A percentile compares a stretch with the other conserved stretches of the same genome.
phyloP scores from a whole-genome alignment of 768 basidiomycete genomes.

The Trichaptum fuscoviolaceum region DNA sequence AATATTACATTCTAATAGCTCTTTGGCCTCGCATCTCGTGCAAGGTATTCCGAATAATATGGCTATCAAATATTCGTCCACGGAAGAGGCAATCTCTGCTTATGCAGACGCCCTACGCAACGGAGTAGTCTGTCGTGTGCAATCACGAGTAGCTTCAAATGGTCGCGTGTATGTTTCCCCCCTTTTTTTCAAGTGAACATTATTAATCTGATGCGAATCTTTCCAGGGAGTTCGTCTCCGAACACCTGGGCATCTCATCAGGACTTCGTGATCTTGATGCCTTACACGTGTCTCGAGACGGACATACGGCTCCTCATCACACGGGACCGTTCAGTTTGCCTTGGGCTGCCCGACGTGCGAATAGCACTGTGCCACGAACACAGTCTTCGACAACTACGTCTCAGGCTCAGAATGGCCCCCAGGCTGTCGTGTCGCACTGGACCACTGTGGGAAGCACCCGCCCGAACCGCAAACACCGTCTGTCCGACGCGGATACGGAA shows the following conservation, averaged over 20 bases:
- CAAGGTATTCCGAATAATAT: neutral
- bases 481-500: too few species aligned
- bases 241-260: neutral
- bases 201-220: neutral
- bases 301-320: too few species aligned
- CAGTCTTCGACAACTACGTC: too few species aligned
- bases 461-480: too few species aligned
- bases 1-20: neutral
- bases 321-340: neutral
- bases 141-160: neutral
- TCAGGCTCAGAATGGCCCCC: too few species aligned
- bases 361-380: too few species aligned
- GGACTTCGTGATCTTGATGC: neutral
- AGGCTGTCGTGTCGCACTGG: too few species aligned
- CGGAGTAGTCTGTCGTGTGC: neutral
- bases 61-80: neutral
- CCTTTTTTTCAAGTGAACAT: neutral
- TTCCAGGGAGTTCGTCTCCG: neutral
- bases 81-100: neutral
- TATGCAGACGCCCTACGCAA: neutral
- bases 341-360: too few species aligned
- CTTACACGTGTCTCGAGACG: too few species aligned
- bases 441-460: too few species aligned
- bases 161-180: neutral
- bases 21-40: neutral